phyloP scores from a whole-genome alignment of 2,329 filamentous ascomycete genomes.

The Capronia coronata region DNA sequence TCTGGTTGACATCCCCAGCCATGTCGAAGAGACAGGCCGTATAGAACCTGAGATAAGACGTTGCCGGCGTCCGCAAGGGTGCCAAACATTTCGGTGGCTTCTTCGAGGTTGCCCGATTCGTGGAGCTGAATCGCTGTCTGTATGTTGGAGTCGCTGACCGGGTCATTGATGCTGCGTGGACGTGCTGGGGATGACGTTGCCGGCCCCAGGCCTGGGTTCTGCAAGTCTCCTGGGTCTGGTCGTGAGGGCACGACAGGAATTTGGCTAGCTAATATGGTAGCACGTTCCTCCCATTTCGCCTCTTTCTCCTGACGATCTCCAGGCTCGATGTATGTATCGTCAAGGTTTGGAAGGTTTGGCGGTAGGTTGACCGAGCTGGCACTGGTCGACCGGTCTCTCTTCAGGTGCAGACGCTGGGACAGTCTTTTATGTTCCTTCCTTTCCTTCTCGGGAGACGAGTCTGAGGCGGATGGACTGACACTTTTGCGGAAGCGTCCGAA shows the following conservation, averaged over 20 bases:
- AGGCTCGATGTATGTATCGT: conserved; percentile 41
- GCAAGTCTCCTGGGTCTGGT: conserved; percentile 5
- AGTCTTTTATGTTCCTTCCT: conserved; percentile 39
- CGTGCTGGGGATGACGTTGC: conserved; percentile 11
- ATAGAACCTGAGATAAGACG: conserved; percentile 89
- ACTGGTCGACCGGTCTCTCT: conserved; percentile 41
- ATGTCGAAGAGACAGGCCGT: conserved; percentile 72
- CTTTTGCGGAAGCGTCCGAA: conserved; percentile 34
- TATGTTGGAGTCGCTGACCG: conserved; percentile 54
- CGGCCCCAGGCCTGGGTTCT: conserved; percentile 10
- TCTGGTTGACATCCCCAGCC: conserved; percentile 83
- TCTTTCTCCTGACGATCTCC: conserved; percentile 53
- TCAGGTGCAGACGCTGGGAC: conserved; percentile 65
- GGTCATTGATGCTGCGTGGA: conserved; percentile 29
- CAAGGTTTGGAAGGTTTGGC: conserved; percentile 68
- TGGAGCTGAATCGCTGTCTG: conserved; percentile 94
- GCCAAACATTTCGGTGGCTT: conserved; percentile 80
- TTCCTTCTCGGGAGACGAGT: conserved; percentile 33
- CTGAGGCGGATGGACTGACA: conserved; percentile 33
- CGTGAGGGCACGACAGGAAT: conserved; percentile 12
- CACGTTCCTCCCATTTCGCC: conserved; percentile 84
- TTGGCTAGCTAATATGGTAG: conserved; percentile 67
- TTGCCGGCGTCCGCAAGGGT: conserved; percentile 80
- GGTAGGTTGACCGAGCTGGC: conserved; percentile 69
- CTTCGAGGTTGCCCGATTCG: conserved; percentile 70